Conservation (phyloP, 2,329 filamentous ascomycete species). For the Scleromitrula shiraiana region DNA sequence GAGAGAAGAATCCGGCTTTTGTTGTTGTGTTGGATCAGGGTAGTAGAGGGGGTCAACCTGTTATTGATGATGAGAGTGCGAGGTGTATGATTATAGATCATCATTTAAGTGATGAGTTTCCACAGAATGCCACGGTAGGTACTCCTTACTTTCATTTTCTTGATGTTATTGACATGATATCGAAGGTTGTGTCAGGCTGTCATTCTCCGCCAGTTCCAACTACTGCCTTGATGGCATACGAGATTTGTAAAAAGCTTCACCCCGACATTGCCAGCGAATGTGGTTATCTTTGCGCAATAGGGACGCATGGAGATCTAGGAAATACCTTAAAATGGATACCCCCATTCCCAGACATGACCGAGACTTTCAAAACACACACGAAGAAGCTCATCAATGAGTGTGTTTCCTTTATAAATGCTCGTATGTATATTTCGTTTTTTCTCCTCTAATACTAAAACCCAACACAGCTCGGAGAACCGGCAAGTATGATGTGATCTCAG, state of each 20-base stretch:
- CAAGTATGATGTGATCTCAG: slow-evolving; percentile 49
- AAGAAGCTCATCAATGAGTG: slow-evolving; percentile 56
- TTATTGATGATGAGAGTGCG: slow-evolving; percentile 40
- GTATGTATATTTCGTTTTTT: slow-evolving; percentile 15
- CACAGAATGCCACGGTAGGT: slow-evolving; percentile 31
- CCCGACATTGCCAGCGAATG: slow-evolving; percentile 40
- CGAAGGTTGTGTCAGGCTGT: slow-evolving; percentile 52
- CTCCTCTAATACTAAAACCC: not conserved
- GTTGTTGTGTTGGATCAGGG: slow-evolving; percentile 61
- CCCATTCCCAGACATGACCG: slow-evolving; percentile 58
- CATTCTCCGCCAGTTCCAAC: slow-evolving; percentile 58
- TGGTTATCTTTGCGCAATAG: slow-evolving; percentile 55
- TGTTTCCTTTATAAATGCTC: slow-evolving; percentile 57
- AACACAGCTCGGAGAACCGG: slow-evolving; percentile 45
- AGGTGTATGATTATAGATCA: slow-evolving; percentile 57
- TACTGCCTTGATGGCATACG: slow-evolving; percentile 54
- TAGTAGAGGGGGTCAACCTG: slow-evolving; percentile 44
- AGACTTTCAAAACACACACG: slow-evolving; percentile 50
- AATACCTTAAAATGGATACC: slow-evolving; percentile 56
- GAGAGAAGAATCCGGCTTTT: slow-evolving; percentile 41
- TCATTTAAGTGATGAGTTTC: slow-evolving; percentile 51
- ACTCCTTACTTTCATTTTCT: not conserved
- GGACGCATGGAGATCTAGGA: slow-evolving; percentile 60
- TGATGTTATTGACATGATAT: not conserved
- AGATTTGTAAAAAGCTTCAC: slow-evolving; percentile 52